Evolutionary conservation across 768 basidiomycete species (phyloP), one percentile per base, ranked within the genome.

Genomic region (Auricularia cornea): DNA sequence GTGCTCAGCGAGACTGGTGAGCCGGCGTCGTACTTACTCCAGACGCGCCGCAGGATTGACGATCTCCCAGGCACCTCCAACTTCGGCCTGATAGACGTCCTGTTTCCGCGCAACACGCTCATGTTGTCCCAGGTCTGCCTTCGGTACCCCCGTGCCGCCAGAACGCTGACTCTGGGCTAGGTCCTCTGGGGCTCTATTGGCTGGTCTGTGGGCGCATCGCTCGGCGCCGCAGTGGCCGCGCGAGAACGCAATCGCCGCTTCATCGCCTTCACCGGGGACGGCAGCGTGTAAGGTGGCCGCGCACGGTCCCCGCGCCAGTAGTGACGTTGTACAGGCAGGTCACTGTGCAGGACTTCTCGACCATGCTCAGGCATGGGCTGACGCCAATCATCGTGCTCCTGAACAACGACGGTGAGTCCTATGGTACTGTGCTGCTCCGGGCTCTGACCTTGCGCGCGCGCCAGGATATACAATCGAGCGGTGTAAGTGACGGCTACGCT

Each of bases 101-200:
- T 28, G 26, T 26, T 57, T 20, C 54, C 54, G 26, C 54, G 28
- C 54, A 28, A 26, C 23, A 31, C 30, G 2, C 16, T 31, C 1
- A 6, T 16, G 2, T 11, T 57, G 18, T 29, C 26, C 26, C 54
- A 57, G 54, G 30, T 57, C n/a, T n/a, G n/a, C n/a, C n/a, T n/a
- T n/a, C n/a, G n/a, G n/a, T n/a, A n/a, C n/a, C n/a, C n/a, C n/a
- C n/a, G n/a, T n/a, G n/a, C n/a, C n/a, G n/a, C n/a, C n/a, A n/a
- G n/a, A n/a, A n/a, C n/a, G n/a, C n/a, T n/a, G n/a, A n/a, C n/a
- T n/a, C n/a, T n/a, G n/a, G n/a, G n/a, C n/a, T n/a, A 94, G 74
- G 84, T 96, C 60, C 75, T 97, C 4, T 97, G 90, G 87, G 94
- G 95, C 59, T 88, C 88, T 64, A 97, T 98, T 67, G 95, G 95